Evolutionary conservation across 495 filamentous ascomycete species (phyloP), one percentile per base, ranked within the genome.

Genomic region (Filosporella fistucella): DNA sequence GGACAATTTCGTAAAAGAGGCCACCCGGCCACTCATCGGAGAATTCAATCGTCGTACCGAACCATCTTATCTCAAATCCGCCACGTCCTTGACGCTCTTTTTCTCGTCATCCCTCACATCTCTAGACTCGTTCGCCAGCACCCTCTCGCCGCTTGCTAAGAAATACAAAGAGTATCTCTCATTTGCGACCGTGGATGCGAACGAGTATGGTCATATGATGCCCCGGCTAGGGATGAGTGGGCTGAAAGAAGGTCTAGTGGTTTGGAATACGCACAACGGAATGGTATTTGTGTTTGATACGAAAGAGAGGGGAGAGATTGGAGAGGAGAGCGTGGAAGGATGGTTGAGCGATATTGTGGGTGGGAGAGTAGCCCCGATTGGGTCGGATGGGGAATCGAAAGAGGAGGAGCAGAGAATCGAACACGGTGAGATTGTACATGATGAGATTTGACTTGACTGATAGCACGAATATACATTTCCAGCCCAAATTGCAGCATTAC

Each of bases 41-140:
- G 68, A 74, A 42, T 60, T 76, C 29, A 75, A 63, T 6, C 57
- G 71, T 14, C 50, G 63, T 25, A 73, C 64, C 26, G 70, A 76
- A 45, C 54, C 68, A 37, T 47, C 57, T 16, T 68, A 67, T 40
- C 58, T 75, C 17, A 54, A 60, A 32, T 52, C 62, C 2, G 65
- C 66, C 0, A 75, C 75, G 44, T 68, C 67, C 8, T 54, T 75
- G 0, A 64, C 70, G 20, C 69, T 74, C 54, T 72, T 67, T 58
- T 72, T 78, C 50, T 35, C 56, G 7, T 20, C 46, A 4, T 58
- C 47, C 7, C 29, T 52, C 10, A 17, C 25, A 6, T 57, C 67
- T 11, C 57, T 59, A 0, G 62, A 62, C 6, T 45, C 40, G 1
- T 68, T 66, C 42, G 53, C 63, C 14, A 21, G 41, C 2, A 50